A percentile compares a stretch with the other conserved stretches of the same genome.
These are phyloP conservation scores for Tricholoma flavovirens DNA, from an alignment of 768 basidiomycete genomes.

Conservation along the genomic window DNA sequence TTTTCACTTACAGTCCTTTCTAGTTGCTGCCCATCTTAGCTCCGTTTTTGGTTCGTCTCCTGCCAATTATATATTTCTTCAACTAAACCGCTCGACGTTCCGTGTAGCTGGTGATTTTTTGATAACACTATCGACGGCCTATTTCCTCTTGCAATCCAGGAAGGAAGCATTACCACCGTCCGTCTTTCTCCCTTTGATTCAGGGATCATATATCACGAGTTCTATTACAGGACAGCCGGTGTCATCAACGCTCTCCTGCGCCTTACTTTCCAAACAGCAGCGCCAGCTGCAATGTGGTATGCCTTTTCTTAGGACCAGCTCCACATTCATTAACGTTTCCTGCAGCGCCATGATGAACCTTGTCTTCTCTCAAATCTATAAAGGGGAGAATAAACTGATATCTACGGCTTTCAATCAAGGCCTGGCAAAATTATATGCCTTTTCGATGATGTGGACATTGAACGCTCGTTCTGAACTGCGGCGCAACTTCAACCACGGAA, in stretches of 20 bases:
- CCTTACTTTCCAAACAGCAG: constrained; percentile 26
- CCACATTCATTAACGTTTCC: background rate
- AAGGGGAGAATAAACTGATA: constrained; percentile 18
- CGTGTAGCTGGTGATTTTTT: constrained; percentile 24
- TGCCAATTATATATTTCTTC: background rate
- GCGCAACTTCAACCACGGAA: background rate
- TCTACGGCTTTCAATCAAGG: constrained; percentile 25
- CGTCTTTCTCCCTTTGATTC: background rate
- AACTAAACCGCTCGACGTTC: background rate
- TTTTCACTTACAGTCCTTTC: background rate
- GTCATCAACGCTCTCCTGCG: constrained; percentile 23
- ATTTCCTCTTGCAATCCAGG: constrained; percentile 22
- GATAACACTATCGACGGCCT: constrained; percentile 21
- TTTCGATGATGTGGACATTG: constrained; percentile 34
- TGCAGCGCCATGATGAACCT: constrained; percentile 29
- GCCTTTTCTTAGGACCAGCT: background rate
- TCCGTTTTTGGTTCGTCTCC: constrained; percentile 13
- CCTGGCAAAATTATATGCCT: constrained; percentile 28
- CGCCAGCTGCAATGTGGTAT: constrained; percentile 30
- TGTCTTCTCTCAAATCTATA: constrained; percentile 27
- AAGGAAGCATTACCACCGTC: constrained; percentile 24
- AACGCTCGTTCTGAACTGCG: constrained; percentile 25
- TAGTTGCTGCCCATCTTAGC: constrained; percentile 24
- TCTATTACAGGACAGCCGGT: constrained; percentile 17
- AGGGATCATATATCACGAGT: background rate